Percentiles rank a stretch among this genome's conserved stretches.
phyloP scores from a whole-genome alignment of 352 stramenopile genomes.

The Vaucheria bursata region DNA sequence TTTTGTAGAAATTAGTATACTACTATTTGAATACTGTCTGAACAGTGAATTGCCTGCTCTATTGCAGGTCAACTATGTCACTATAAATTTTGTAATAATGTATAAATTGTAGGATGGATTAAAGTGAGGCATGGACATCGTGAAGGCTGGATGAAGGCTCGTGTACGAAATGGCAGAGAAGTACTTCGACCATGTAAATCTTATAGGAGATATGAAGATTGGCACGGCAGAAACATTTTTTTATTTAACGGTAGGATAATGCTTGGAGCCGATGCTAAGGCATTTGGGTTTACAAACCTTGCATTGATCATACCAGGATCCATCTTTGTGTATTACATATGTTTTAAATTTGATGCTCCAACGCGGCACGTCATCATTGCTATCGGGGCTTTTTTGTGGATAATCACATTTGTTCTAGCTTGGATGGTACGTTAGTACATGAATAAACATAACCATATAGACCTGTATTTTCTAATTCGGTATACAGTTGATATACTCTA shows the following conservation, averaged over 20 bases:
- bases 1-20: too few species aligned
- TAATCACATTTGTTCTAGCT: constrained; percentile 13
- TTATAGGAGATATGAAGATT: constrained; percentile 36
- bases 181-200: neutral
- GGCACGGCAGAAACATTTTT: constrained; percentile 46
- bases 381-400: constrained; percentile 23
- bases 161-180: neutral
- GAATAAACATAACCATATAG: too few species aligned
- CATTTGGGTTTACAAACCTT: constrained; percentile 46
- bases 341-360: neutral
- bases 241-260: constrained; percentile 46
- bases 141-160: neutral
- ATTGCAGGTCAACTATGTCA: too few species aligned
- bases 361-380: neutral
- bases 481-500: too few species aligned
- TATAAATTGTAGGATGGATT: neutral
- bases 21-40: too few species aligned
- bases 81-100: too few species aligned
- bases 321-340: constrained; percentile 25
- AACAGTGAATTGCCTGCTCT: too few species aligned
- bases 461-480: too few species aligned
- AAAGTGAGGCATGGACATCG: neutral
- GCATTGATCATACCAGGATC: constrained; percentile 23
- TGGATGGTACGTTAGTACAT: constrained; percentile 21
- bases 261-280: constrained; percentile 40